Conservation (phyloP, 371 early-diverging fungal species). For the Rhizopus sp. region DNA sequence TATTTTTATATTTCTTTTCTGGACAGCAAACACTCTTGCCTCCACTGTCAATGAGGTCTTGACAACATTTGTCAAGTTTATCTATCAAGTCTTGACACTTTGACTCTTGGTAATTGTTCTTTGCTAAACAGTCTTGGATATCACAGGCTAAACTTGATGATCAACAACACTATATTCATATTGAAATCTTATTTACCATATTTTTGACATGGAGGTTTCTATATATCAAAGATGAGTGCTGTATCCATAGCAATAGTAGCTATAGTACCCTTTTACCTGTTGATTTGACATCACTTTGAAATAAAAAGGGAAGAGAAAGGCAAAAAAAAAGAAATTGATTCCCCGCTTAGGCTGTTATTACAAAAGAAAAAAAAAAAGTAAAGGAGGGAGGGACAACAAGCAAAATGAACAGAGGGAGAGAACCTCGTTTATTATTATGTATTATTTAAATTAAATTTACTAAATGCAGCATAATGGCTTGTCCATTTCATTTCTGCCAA, state of each 20-base stretch:
- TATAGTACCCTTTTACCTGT: neutral
- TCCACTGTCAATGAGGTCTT: slow-evolving; percentile 52
- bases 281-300: slow-evolving; percentile 7
- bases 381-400: no score
- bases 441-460: no score
- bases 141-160: slow-evolving; percentile 55
- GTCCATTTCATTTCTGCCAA: slow-evolving; percentile 4
- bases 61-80: slow-evolving; percentile 65
- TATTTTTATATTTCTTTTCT: slow-evolving; percentile 45
- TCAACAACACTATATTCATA: neutral
- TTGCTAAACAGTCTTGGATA: slow-evolving; percentile 69
- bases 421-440: no score
- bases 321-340: slow-evolving; percentile 1
- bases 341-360: no score
- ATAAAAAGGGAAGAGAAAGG: slow-evolving; percentile 5
- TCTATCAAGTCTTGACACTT: slow-evolving; percentile 60
- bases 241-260: no score
- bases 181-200: slow-evolving; percentile 23
- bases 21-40: slow-evolving; percentile 70
- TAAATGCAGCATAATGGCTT: neutral
- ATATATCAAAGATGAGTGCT: neutral
- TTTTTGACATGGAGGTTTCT: slow-evolving; percentile 35
- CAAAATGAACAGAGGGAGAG: no score
- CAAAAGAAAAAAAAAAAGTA: no score
- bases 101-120: slow-evolving; percentile 68